A percentile compares a stretch with the other conserved stretches of the same genome.
Evolutionary conservation across 2,329 filamentous ascomycete genomes (phyloP).

Genomic region (Trichoderma aggressivum): DNA sequence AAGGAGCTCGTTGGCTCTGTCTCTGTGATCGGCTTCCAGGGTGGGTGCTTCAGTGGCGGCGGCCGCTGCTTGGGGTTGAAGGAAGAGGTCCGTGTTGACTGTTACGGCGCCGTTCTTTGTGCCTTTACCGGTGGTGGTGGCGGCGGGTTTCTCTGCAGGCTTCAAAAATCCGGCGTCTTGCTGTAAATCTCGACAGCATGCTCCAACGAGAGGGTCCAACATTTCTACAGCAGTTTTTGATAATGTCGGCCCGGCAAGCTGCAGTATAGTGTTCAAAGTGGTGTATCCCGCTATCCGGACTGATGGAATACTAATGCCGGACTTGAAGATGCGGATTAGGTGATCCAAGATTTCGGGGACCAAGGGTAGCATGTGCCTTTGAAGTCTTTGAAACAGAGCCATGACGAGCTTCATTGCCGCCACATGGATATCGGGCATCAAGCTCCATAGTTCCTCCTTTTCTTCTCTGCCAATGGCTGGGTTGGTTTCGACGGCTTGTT

Average conservation of each 20-base stretch:
- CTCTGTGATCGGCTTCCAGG: constrained; percentile 46
- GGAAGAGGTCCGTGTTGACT: constrained; percentile 70
- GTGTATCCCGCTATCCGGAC: constrained; percentile 61
- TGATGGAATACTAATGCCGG: constrained; percentile 47
- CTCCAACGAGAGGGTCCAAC: constrained; percentile 58
- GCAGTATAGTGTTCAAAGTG: constrained; percentile 56
- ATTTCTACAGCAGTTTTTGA: constrained; percentile 62
- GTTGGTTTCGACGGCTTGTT: constrained; percentile 60
- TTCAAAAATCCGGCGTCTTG: constrained; percentile 49
- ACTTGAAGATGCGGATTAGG: constrained; percentile 65
- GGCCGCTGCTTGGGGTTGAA: constrained; percentile 41
- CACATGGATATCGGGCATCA: constrained; percentile 71
- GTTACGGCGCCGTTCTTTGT: constrained; percentile 43
- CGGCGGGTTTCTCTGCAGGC: constrained; percentile 31
- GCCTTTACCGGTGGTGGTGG: constrained; percentile 27
- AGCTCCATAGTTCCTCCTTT: constrained; percentile 71
- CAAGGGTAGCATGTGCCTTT: constrained; percentile 55
- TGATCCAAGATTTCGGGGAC: constrained; percentile 68
- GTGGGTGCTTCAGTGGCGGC: constrained; percentile 31
- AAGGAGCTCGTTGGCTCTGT: constrained; percentile 61
- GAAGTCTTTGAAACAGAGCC: constrained; percentile 56
- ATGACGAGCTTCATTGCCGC: constrained; percentile 63
- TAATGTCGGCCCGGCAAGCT: constrained; percentile 62
- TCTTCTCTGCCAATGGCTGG: constrained; percentile 75
- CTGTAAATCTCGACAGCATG: constrained; percentile 73